These are phyloP conservation scores for Macrolepiota fuliginosa DNA, from an alignment of 768 basidiomycete genomes.

Conservation along the genomic window DNA sequence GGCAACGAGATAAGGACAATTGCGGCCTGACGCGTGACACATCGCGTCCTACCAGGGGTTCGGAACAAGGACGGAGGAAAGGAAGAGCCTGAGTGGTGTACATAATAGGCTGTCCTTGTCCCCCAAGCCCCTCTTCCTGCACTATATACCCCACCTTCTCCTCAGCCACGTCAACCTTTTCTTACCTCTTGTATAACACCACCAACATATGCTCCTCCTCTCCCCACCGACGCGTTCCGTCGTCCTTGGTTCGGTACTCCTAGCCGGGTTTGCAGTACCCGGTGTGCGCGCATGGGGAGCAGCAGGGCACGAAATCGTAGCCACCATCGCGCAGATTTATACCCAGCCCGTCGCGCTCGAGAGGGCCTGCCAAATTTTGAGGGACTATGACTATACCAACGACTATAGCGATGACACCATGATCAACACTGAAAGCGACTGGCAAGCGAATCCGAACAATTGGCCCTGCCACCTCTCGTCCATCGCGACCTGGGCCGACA, in stretches of 20 bases:
- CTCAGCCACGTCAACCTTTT: background rate
- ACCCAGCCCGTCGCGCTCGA: conserved; percentile 71
- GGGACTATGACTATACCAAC: conserved; percentile 28
- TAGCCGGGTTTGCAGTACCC: background rate
- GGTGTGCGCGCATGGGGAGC: conserved; percentile 10
- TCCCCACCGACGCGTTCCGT: background rate
- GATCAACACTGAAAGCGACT: conserved; percentile 6
- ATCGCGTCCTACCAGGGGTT: background rate
- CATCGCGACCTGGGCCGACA: conserved; percentile 89
- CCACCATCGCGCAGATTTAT: conserved; percentile 92
- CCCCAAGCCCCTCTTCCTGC: background rate
- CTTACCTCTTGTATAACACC: background rate
- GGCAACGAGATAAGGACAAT: background rate
- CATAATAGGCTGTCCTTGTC: background rate
- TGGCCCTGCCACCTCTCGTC: conserved; percentile 77
- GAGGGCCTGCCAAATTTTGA: conserved; percentile 73
- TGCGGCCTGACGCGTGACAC: background rate
- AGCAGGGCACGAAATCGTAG: conserved; percentile 86
- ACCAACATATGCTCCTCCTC: background rate
- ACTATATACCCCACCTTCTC: background rate
- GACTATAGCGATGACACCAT: conserved; percentile 28
- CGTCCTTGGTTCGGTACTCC: background rate
- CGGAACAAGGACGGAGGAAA: background rate
- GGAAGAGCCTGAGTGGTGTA: background rate
- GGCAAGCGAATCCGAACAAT: background rate